Evolutionary conservation across 1,284 basidiomycete species (phyloP).

Genomic region (Cystobasidiaceae sp.): DNA sequence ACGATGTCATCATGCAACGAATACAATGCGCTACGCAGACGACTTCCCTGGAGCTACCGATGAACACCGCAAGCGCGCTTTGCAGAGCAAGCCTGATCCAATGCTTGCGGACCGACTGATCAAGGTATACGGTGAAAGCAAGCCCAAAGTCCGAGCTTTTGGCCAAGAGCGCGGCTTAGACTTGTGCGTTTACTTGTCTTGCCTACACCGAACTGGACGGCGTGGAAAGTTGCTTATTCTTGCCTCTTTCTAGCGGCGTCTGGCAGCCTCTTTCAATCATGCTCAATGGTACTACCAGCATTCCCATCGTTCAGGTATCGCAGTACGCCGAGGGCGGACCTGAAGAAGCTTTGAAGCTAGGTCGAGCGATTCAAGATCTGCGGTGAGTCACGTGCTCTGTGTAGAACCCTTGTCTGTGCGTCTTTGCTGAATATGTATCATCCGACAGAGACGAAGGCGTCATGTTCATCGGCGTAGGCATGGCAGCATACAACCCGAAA

Average conservation of each 20-base stretch:
- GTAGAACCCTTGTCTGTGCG: not conserved
- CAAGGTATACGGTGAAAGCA: not conserved
- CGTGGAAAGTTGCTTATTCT: not conserved
- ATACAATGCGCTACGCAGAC: not conserved
- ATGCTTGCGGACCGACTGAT: constrained; percentile 12
- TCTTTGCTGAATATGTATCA: no score
- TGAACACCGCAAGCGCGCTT: constrained; percentile 6
- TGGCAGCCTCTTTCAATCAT: constrained; percentile 22
- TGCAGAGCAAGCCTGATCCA: constrained; percentile 16
- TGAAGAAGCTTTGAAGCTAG: not conserved
- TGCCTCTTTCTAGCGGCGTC: constrained; percentile 3
- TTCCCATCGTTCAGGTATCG: constrained; percentile 23
- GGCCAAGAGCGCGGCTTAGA: not conserved
- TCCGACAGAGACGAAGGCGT: constrained; percentile 8
- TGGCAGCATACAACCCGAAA: constrained; percentile 10
- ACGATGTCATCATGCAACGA: not conserved
- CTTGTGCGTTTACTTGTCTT: not conserved
- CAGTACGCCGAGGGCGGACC: constrained; percentile 3
- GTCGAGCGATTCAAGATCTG: constrained; percentile 2
- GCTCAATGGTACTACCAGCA: constrained; percentile 14
- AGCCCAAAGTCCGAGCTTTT: not conserved
- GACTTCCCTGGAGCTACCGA: not conserved
- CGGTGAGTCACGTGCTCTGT: not conserved
- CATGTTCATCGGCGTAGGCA: constrained; percentile 19
- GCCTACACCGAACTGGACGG: no score